phyloP scores from a whole-genome alignment of 2,329 filamentous ascomycete genomes.

The Nemania diffusa region DNA sequence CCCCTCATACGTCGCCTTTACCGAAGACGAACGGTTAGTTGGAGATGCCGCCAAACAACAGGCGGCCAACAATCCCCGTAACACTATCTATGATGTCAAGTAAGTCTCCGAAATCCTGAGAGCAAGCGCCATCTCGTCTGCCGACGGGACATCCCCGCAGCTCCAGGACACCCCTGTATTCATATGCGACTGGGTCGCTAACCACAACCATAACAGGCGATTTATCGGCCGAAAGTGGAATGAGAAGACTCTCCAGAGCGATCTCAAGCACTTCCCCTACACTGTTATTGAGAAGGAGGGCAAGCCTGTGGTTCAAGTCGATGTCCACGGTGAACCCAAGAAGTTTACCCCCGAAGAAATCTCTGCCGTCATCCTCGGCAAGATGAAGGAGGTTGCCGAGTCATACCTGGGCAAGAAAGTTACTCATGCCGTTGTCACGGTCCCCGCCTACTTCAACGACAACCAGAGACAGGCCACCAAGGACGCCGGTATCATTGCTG shows the following conservation, averaged over 20 bases:
- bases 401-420: conserved; percentile 83
- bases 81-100: conserved; percentile 87
- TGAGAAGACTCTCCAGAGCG: conserved; percentile 88
- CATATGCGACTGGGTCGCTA: neutral
- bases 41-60: conserved; percentile 99
- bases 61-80: conserved; percentile 79
- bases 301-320: conserved; percentile 85
- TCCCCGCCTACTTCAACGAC: conserved; percentile 98
- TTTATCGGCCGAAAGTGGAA: conserved; percentile 85
- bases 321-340: conserved; percentile 72
- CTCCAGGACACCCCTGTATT: neutral
- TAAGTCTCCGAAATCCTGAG: conserved; percentile 58
- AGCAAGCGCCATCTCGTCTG: neutral
- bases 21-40: conserved; percentile 94
- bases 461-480: conserved; percentile 97
- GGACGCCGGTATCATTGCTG: conserved; percentile 91
- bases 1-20: conserved; percentile 95
- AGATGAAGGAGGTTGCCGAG: conserved; percentile 88
- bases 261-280: conserved; percentile 99
- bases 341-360: conserved; percentile 83
- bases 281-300: conserved; percentile 88
- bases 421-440: conserved; percentile 89
- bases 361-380: conserved; percentile 82
- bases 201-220: conserved; percentile 66
- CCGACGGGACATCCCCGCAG: neutral